These are phyloP conservation scores for Colletotrichum horii DNA, from an alignment of 2,329 filamentous ascomycete genomes.

Conservation along the genomic window DNA sequence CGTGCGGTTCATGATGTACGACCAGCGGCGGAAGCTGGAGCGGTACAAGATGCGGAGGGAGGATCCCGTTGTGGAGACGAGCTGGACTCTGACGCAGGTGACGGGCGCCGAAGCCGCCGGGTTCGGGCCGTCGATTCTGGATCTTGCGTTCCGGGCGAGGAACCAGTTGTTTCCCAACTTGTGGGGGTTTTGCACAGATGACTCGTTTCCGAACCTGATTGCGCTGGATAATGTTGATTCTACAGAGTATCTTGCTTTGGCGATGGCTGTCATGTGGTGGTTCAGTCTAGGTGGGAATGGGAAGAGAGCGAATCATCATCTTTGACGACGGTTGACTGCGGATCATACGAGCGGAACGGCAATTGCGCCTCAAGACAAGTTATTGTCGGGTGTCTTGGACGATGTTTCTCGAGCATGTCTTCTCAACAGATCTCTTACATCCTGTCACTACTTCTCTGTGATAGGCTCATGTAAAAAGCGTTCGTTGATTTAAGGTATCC, in stretches of 20 bases:
- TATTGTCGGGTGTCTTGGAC: background rate
- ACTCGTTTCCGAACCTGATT: background rate
- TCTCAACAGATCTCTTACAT: background rate
- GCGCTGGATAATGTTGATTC: background rate
- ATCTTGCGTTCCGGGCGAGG: background rate
- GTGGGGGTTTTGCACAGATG: background rate
- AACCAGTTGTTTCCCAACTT: background rate
- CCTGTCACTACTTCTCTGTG: background rate
- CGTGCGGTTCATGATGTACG: background rate
- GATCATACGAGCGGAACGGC: background rate
- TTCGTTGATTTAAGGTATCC: background rate
- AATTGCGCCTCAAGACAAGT: accelerated
- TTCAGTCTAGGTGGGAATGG: background rate
- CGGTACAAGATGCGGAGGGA: background rate
- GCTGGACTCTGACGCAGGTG: background rate
- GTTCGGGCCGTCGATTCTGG: background rate
- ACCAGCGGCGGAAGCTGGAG: background rate
- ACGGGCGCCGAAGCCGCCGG: background rate
- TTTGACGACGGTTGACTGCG: background rate
- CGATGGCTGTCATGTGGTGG: background rate
- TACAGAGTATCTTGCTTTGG: background rate
- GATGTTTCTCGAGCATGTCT: background rate
- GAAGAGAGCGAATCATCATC: background rate
- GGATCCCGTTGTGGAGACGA: background rate
- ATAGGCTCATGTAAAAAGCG: background rate